Evolutionary conservation across 441 rosid species (phyloP), one percentile per base, ranked within the genome.

Genomic region (Pelargonium myrrhifolium): DNA sequence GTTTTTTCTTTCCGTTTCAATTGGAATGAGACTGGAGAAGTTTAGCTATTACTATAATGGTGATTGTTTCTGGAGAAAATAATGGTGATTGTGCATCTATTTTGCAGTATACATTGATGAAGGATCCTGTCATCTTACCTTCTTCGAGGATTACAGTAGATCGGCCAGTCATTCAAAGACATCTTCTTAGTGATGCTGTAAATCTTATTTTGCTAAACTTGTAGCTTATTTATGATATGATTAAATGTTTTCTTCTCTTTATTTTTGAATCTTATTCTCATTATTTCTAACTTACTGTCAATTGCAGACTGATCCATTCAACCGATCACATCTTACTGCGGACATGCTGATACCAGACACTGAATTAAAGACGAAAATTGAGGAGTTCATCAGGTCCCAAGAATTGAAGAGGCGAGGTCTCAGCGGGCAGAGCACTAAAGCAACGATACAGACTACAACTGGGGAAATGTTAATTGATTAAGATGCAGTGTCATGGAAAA

Each of bases 111-210:
- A 89, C 97, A 3, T 71, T 92, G 76, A 95, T 95, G 99, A 95
- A 89, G 86, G 98, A 95, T 83, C 99, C 99, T 11, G 99, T 95
- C 74, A 85, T 90, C 69, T 86, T 95, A 77, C 99, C 99, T 58
- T 88, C 95, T 62, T 92, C 99, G 17, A 90, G 82, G 75, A 92
- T 82, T 76, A 95, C 87, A 28, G 82, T 92, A 43, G 98, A 95
- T 80, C 77, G 95, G 64, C 89, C 96, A 22, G 93, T 89, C 66
- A 95, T 95, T 71, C 97, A 90, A 67, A 90, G 99, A 75, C 99
- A 95, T 89, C 99, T 95, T 78, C 92, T 95, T n/a, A 95, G 99
- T 24, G 97, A 95, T 76, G 75, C 71, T 20, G 99, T 90, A 85
- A 17, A 53, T 77, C 43, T 55, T 4, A 9, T 26, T 7, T 61